phyloP scores from a whole-genome alignment of 148 eudicot species.

The Heliosperma pusillum region DNA sequence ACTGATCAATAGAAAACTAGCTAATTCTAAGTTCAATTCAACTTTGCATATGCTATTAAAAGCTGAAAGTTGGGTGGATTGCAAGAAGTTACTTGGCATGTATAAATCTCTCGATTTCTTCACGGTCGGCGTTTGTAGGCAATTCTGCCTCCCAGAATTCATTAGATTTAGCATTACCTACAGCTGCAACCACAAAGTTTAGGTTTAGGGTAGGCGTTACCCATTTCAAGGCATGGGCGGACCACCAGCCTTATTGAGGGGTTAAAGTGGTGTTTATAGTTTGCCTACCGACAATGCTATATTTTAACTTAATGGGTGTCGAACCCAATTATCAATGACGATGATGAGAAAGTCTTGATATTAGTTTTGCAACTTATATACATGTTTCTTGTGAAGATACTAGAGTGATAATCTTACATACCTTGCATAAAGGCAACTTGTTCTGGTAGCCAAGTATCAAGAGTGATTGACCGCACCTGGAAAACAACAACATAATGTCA shows the following conservation, averaged over 20 bases:
- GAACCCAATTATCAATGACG: no score
- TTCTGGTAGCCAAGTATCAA: slow-evolving; percentile 78
- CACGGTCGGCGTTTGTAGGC: slow-evolving; percentile 38
- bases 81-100: slow-evolving; percentile 45
- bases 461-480: slow-evolving; percentile 66
- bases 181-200: slow-evolving; percentile 32
- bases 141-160: slow-evolving; percentile 70
- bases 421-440: slow-evolving; percentile 62
- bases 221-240: no score
- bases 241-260: no score
- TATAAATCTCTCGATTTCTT: slow-evolving; percentile 44
- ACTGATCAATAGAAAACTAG: slow-evolving; percentile 6
- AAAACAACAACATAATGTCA: not conserved
- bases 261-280: no score
- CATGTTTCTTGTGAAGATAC: no score
- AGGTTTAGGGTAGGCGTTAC: no score
- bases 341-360: no score
- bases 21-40: no score
- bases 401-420: slow-evolving; percentile 37
- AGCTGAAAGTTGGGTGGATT: not conserved
- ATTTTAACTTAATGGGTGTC: no score
- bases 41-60: not conserved
- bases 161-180: slow-evolving; percentile 65
- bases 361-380: no score
- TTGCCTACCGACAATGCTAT: no score